Percentiles rank a stretch among this genome's conserved stretches.
Conservation (phyloP, 371 early-diverging fungal species). For the Lichtheimia ornata region DNA sequence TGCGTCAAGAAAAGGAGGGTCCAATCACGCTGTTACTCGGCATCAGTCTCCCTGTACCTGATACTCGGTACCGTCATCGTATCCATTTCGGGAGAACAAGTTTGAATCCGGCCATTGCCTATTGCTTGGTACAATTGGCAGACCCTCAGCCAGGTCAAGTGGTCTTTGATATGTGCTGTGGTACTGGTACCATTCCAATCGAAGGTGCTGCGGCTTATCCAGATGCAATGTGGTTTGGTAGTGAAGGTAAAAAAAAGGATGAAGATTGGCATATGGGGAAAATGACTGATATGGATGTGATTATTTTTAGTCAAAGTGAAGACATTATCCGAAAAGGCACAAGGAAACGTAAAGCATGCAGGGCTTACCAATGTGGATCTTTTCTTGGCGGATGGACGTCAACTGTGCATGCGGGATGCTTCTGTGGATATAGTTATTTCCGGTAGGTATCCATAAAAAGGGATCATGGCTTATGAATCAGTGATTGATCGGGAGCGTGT, state of each 20-base stretch:
- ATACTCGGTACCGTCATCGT: conserved; percentile 36
- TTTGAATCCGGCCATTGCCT: conserved; percentile 44
- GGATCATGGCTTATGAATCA: background rate
- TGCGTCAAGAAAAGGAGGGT: conserved; percentile 4
- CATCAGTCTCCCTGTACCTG: conserved; percentile 23
- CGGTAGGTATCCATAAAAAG: conserved; percentile 21
- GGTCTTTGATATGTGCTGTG: conserved; percentile 50
- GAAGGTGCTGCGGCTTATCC: conserved; percentile 37
- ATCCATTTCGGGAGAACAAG: conserved; percentile 40
- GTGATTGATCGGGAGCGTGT: background rate
- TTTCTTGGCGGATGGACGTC: conserved; percentile 38
- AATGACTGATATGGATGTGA: background rate
- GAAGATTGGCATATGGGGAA: background rate
- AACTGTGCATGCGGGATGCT: conserved; percentile 29
- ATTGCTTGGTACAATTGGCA: conserved; percentile 33
- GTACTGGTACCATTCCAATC: conserved; percentile 29
- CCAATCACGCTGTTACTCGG: conserved; percentile 25
- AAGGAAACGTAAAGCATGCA: conserved; percentile 31
- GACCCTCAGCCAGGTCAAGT: conserved; percentile 41
- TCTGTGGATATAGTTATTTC: conserved; percentile 41
- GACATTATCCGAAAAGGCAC: conserved; percentile 36
- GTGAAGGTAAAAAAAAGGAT: conserved; percentile 31
- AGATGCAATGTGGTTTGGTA: conserved; percentile 40
- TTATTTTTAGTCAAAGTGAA: conserved; percentile 24
- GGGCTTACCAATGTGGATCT: conserved; percentile 34